Evolutionary conservation across 2,329 filamentous ascomycete species (phyloP).

Genomic region (Phaeosphaeriaceae sp.): DNA sequence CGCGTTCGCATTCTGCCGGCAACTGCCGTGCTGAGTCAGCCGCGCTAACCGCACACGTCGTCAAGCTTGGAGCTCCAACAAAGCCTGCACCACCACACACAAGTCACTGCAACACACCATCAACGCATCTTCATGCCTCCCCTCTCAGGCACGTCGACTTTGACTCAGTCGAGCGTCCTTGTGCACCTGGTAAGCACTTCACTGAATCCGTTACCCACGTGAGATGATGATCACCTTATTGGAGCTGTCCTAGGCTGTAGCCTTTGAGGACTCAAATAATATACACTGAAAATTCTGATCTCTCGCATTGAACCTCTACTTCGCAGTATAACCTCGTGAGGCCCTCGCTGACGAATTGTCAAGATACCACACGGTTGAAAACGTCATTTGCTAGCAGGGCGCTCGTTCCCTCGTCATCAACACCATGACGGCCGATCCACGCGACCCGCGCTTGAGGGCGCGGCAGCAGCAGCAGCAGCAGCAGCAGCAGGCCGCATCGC

Average conservation of each 20-base stretch:
- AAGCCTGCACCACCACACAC: constrained; percentile 12
- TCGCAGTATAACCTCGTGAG: constrained; percentile 6
- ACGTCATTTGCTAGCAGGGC: constrained; percentile 22
- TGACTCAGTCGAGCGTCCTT: background rate
- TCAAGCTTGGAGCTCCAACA: constrained; percentile 8
- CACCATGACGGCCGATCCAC: constrained; percentile 55
- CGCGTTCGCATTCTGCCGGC: constrained; percentile 12
- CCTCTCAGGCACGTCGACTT: background rate
- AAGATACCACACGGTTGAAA: constrained; percentile 6
- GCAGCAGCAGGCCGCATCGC: constrained; percentile 47
- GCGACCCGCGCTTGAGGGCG: constrained; percentile 59
- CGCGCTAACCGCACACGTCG: constrained; percentile 2
- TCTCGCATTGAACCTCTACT: constrained; percentile 26
- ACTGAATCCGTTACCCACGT: constrained; percentile 5
- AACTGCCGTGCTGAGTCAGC: constrained; percentile 17
- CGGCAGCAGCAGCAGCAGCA: constrained; percentile 52
- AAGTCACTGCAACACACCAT: constrained; percentile 6
- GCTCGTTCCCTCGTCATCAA: constrained; percentile 1
- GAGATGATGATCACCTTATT: constrained; percentile 71
- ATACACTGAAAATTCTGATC: constrained; percentile 53
- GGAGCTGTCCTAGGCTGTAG: constrained; percentile 74
- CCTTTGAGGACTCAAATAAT: constrained; percentile 56
- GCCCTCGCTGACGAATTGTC: constrained; percentile 23
- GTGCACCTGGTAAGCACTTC: background rate
- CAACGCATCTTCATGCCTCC: constrained; percentile 1